Conservation (phyloP, 2,329 filamentous ascomycete genomes). For the Diaporthe citriasiana region DNA sequence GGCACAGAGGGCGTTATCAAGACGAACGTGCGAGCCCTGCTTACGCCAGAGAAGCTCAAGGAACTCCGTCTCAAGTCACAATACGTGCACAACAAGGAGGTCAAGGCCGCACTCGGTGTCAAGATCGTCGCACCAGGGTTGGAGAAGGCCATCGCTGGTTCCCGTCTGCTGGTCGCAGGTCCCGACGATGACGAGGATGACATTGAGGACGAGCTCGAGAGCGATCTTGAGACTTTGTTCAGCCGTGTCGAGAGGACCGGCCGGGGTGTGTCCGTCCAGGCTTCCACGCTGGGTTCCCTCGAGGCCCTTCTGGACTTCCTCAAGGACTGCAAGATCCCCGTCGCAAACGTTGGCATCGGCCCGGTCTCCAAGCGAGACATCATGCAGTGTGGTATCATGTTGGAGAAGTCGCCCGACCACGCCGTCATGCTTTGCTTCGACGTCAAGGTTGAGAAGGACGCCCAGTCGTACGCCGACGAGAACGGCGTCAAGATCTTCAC, state of each 20-base stretch:
- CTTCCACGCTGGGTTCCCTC: conserved; percentile 95
- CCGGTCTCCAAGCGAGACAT: conserved; percentile 98
- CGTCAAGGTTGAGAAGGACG: conserved; percentile 99
- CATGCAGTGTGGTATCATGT: conserved; percentile 94
- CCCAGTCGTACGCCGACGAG: conserved; percentile 89
- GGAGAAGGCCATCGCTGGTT: conserved; percentile 96
- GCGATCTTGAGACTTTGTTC: conserved; percentile 91
- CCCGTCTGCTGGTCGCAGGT: conserved; percentile 92
- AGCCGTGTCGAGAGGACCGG: conserved; percentile 92
- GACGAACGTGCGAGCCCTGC: conserved; percentile 93
- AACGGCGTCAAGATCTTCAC: conserved; percentile 98
- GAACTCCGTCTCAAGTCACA: conserved; percentile 95
- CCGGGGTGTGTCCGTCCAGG: conserved; percentile 96
- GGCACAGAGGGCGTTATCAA: conserved; percentile 96
- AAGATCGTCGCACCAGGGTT: conserved; percentile 98
- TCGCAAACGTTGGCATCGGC: conserved; percentile 96
- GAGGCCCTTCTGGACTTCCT: conserved; percentile 98
- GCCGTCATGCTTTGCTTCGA: conserved; percentile 99
- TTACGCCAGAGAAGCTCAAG: conserved; percentile 93
- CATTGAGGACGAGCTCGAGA: conserved; percentile 95
- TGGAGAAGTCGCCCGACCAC: conserved; percentile 94
- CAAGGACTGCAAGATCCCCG: conserved; percentile 95
- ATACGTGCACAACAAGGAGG: conserved; percentile 99
- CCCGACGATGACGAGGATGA: conserved; percentile 98
- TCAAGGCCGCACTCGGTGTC: conserved; percentile 97